Percentiles rank a stretch among this genome's conserved stretches.
These are phyloP conservation scores for Rhodotorula sphaerocarpa DNA, from an alignment of 768 basidiomycete genomes.

Conservation along the genomic window DNA sequence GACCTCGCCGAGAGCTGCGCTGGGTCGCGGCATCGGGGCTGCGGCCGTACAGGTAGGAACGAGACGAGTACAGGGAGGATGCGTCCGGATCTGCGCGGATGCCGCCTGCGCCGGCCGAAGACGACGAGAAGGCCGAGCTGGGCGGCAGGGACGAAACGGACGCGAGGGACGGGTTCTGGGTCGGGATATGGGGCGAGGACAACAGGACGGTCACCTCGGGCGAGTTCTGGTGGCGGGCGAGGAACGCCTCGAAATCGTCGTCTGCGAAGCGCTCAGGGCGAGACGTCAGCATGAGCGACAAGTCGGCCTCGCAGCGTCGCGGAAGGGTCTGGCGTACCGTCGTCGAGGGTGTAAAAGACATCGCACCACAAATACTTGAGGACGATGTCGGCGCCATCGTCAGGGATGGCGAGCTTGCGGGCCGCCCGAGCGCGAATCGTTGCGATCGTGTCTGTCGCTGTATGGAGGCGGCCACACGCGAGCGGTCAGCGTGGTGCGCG, in stretches of 20 bases:
- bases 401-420: conserved; percentile 33
- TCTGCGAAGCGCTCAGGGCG: conserved; percentile 17
- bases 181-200: conserved; percentile 31
- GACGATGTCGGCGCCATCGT: conserved; percentile 13
- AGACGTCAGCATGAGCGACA: too few species aligned
- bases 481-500: neutral
- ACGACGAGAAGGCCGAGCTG: conserved; percentile 11
- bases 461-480: too few species aligned
- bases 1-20: too few species aligned
- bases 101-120: neutral
- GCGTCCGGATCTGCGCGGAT: conserved; percentile 9
- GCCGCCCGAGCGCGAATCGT: conserved; percentile 19
- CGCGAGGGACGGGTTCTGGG: conserved; percentile 34
- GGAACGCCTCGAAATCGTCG: conserved; percentile 38
- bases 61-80: conserved; percentile 30
- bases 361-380: conserved; percentile 37
- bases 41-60: conserved; percentile 33
- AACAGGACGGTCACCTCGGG: conserved; percentile 29
- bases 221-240: conserved; percentile 7
- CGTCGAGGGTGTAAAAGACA: conserved; percentile 38
- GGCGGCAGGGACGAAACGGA: conserved; percentile 31
- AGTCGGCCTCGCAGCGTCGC: too few species aligned
- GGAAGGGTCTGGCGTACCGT: conserved; percentile 22
- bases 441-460: conserved; percentile 25
- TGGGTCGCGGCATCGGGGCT: too few species aligned